phyloP scores from a whole-genome alignment of 73 alveolate species.

The Symbiodinium natans region DNA sequence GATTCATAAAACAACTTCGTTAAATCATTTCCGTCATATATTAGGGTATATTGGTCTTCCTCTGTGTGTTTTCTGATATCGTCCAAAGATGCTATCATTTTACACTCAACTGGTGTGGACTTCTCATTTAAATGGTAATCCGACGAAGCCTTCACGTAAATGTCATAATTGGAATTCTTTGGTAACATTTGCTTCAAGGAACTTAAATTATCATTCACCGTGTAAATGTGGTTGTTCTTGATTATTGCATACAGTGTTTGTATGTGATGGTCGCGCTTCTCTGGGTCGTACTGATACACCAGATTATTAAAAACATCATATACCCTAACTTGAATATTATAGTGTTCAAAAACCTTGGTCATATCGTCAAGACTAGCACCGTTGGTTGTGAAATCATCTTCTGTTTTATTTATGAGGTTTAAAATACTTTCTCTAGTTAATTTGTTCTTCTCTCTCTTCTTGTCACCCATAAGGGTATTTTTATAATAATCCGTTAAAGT shows the following conservation, averaged over 20 bases:
- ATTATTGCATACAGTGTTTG: constrained; percentile 20
- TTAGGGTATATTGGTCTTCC: not conserved
- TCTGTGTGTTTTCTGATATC: not conserved
- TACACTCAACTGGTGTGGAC: not conserved
- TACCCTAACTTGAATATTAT: not conserved
- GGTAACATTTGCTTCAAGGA: not conserved
- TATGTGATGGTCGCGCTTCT: not conserved
- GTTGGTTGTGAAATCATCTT: not conserved
- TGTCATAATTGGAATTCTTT: not conserved
- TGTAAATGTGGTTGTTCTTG: constrained; percentile 45
- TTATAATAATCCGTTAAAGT: constrained; percentile 26
- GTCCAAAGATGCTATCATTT: not conserved
- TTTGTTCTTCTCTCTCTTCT: constrained; percentile 10
- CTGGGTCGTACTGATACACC: not conserved
- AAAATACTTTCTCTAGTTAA: not conserved
- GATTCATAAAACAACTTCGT: not conserved
- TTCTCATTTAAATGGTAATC: constrained; percentile 24
- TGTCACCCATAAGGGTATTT: constrained; percentile 34
- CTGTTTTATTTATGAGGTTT: not conserved
- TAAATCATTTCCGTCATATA: not conserved
- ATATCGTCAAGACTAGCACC: not conserved
- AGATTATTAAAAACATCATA: not conserved
- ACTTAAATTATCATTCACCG: not conserved
- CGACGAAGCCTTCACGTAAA: not conserved
- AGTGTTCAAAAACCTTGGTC: constrained; percentile 6